Evolutionary conservation across 1,139 yeast genomes (phyloP), one percentile per base, ranked within the genome.

Genomic region (Pichia sp.): DNA sequence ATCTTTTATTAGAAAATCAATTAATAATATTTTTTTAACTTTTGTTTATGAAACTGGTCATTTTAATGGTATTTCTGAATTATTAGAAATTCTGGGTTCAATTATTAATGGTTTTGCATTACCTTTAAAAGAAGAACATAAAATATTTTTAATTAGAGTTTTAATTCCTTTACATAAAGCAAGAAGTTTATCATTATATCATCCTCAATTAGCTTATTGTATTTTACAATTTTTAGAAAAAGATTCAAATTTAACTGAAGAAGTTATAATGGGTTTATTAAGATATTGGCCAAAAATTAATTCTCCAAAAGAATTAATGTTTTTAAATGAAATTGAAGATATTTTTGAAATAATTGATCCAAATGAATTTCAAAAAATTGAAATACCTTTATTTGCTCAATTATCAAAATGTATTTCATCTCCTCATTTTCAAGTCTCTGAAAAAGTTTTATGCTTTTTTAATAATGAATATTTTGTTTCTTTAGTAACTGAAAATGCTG

Each of bases 271-370:
- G 87, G 97, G 97, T 2, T 72, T 92, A 50, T 71, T 92, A 59
- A 78, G 96, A 62, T 94, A 83, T 69, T 92, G 99, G 99, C 99
- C 99, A 45, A 94, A 94, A 67, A 85, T 87, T 49, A 89, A 89
- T 63, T 83, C 95, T 41, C 95, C 97, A 27, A 92, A 92, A 65
- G 98, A 94, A 68, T 89, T 94, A 42, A 84, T 92, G 92, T 92
- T 89, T 63, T 72, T 94, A 62, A 89, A 90, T 68, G 98, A 92
- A 69, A 80, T 94, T 58, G 98, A 94, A 67, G 98, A 92, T 66
- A 89, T 92, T 5, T 88, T 90, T 64, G 98, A 92, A 68, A 95
- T 89, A 27, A 87, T 92, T 76, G 97, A 92, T 66, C 96, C 97
- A 11, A 75, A 78, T 51, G 97, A 94, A 68, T 92, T 92, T 64